phyloP scores from a whole-genome alignment of 108 stramenopile species.

The Cyclotella atomus region DNA sequence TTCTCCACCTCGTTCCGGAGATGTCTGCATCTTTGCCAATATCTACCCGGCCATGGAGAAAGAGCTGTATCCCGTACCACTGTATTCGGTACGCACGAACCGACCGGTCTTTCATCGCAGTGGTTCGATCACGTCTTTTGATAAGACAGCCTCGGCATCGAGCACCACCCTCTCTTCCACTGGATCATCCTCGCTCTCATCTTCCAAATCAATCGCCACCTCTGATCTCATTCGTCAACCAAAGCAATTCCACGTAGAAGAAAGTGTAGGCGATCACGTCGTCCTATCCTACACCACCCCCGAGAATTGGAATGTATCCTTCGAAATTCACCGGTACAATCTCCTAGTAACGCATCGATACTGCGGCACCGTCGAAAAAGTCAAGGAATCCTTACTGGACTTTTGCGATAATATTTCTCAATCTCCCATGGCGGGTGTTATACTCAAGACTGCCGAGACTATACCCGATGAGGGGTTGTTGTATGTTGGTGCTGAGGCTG shows the following conservation, averaged over 20 bases:
- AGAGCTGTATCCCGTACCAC: slow-evolving; percentile 72
- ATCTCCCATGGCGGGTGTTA: slow-evolving; percentile 64
- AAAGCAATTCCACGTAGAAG: slow-evolving; percentile 60
- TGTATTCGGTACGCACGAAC: slow-evolving; percentile 23
- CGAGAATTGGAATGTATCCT: slow-evolving; percentile 78
- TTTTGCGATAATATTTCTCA: slow-evolving; percentile 66
- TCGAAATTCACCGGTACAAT: slow-evolving; percentile 70
- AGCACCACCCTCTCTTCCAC: slow-evolving; percentile 13
- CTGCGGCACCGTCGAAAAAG: slow-evolving; percentile 60
- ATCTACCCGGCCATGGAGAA: slow-evolving; percentile 43
- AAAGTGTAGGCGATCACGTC: slow-evolving; percentile 65
- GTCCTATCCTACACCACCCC: slow-evolving; percentile 64
- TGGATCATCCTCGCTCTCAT: background rate
- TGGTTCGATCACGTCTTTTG: background rate
- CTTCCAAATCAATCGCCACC: background rate
- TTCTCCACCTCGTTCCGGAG: slow-evolving; percentile 64
- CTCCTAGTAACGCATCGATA: slow-evolving; percentile 72
- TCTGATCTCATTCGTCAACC: slow-evolving; percentile 10
- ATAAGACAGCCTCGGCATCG: background rate
- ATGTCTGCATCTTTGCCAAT: slow-evolving; percentile 70
- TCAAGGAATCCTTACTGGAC: slow-evolving; percentile 61
- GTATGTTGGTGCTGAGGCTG: slow-evolving; percentile 53
- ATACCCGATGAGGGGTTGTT: slow-evolving; percentile 79
- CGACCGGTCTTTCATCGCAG: background rate
- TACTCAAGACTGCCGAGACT: slow-evolving; percentile 55